These are phyloP conservation scores for Arthrobotrys pseudoclavata DNA, from an alignment of 2,329 filamentous ascomycete species.

Conservation along the genomic window DNA sequence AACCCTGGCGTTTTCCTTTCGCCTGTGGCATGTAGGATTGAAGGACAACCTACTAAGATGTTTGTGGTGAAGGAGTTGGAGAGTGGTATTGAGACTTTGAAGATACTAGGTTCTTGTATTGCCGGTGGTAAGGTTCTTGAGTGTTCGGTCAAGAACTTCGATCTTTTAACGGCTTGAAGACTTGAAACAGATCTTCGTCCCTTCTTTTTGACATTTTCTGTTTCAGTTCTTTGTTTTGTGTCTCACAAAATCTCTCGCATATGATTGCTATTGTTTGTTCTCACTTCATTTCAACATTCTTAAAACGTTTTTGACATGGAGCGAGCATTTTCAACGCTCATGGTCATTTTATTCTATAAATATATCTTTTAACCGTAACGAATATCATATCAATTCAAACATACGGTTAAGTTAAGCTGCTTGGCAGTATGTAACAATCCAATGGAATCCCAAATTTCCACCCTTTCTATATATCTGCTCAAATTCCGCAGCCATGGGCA, in stretches of 20 bases:
- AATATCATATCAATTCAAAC: constrained; percentile 17
- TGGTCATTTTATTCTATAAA: constrained; percentile 14
- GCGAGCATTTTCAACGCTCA: constrained; percentile 26
- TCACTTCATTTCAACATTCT: background rate
- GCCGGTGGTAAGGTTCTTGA: constrained; percentile 40
- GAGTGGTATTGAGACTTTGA: constrained; percentile 30
- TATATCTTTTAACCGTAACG: constrained; percentile 6
- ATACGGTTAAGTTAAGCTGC: too few species aligned
- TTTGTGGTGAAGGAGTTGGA: constrained; percentile 39
- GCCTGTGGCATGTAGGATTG: constrained; percentile 45
- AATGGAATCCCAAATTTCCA: background rate
- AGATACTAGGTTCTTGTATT: constrained; percentile 9
- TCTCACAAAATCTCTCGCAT: background rate
- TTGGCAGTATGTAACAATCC: background rate
- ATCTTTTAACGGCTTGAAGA: constrained; percentile 32
- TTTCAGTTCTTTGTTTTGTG: background rate
- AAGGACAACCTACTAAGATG: constrained; percentile 35
- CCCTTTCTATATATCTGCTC: background rate
- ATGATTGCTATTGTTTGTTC: background rate
- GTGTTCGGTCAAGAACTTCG: constrained; percentile 48
- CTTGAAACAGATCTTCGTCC: background rate
- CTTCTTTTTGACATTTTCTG: background rate
- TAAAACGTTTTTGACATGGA: constrained; percentile 11
- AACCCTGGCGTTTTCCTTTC: constrained; percentile 3
- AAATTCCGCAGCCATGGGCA: background rate